Evolutionary conservation across 2,329 filamentous ascomycete species (phyloP), one percentile per base, ranked within the genome.

Genomic region (Keithomyces neogunnii): DNA sequence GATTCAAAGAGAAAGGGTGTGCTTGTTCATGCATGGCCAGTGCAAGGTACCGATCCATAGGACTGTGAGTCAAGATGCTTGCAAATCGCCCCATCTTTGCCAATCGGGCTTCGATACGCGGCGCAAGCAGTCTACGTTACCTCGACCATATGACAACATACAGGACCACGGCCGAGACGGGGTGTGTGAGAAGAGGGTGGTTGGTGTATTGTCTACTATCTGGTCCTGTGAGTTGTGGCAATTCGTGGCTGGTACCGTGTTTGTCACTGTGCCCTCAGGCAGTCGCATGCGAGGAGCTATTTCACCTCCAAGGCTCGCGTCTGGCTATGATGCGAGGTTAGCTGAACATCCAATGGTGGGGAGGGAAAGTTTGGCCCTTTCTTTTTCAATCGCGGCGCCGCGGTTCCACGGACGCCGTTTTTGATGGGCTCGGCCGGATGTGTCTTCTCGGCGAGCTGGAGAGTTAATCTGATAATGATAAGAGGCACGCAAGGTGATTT

Each of bases 91-190:
- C 40, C 47, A 45, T 29, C 43, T 28, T 42, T 45, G 39, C 47
- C 44, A 39, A 45, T 53, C 48, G 44, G 51, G 51, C 48, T 50
- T 48, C 48, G 47, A 53, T n/a, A 44, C 38, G 36, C 19, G 51
- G 51, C 48, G 43, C 51, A 46, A 47, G 42, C 45, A 48, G 45
- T 30, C 49, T 46, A 13, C 26, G 33, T 39, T 26, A 30, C 32
- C 35, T 19, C 26, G 42, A 30, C 48, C 42, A 19, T 19, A 19
- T 19, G 19, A 19, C 19, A 19, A 19, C 19, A 19, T 19, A 19
- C 19, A 19, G 19, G 19, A 19, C 19, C 19, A 19, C 19, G 19
- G 19, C 19, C 13, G 26, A 44, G 40, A 30, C 26, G 10, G 29
- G 30, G 19, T 28, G 31, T 28, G 35, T 13, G 13, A 40, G 26